Evolutionary conservation across 176 grass and related monocot species (phyloP).

Genomic region (Eleusine coracana): DNA sequence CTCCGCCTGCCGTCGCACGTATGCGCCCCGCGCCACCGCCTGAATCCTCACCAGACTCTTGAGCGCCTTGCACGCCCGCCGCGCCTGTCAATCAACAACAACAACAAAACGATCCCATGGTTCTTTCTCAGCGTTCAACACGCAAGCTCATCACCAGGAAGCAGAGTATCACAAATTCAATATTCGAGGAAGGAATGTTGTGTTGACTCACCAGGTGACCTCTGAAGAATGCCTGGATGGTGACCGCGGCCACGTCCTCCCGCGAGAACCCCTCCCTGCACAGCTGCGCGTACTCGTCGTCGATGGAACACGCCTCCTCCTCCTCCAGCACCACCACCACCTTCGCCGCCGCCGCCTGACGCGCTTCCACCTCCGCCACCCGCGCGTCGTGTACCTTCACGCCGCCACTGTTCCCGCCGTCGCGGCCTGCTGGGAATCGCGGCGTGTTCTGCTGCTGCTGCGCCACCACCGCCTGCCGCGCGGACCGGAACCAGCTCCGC

Average conservation of each 20-base stretch:
- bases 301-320: slow-evolving; percentile 44
- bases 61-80: slow-evolving; percentile 80
- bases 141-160: neutral
- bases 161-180: too few species aligned
- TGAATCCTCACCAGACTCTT: slow-evolving; percentile 92
- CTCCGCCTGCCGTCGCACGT: slow-evolving; percentile 83
- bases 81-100: slow-evolving; percentile 49
- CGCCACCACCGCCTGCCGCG: slow-evolving; percentile 24
- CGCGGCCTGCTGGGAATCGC: slow-evolving; percentile 15
- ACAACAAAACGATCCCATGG: too few species aligned
- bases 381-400: slow-evolving; percentile 50
- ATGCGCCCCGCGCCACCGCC: slow-evolving; percentile 82
- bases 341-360: neutral
- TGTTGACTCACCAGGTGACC: slow-evolving; percentile 57
- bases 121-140: too few species aligned
- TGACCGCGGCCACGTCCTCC: slow-evolving; percentile 79
- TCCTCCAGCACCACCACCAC: slow-evolving; percentile 5
- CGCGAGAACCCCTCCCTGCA: slow-evolving; percentile 65
- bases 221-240: slow-evolving; percentile 82
- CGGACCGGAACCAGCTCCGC: slow-evolving; percentile 49
- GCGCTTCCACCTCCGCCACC: slow-evolving; percentile 25
- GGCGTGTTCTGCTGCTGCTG: slow-evolving; percentile 24
- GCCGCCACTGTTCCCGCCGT: neutral
- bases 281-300: slow-evolving; percentile 66
- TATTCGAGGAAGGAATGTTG: neutral